These are phyloP conservation scores for Fusarium torreyae DNA, from an alignment of 2,329 filamentous ascomycete genomes.

Conservation along the genomic window DNA sequence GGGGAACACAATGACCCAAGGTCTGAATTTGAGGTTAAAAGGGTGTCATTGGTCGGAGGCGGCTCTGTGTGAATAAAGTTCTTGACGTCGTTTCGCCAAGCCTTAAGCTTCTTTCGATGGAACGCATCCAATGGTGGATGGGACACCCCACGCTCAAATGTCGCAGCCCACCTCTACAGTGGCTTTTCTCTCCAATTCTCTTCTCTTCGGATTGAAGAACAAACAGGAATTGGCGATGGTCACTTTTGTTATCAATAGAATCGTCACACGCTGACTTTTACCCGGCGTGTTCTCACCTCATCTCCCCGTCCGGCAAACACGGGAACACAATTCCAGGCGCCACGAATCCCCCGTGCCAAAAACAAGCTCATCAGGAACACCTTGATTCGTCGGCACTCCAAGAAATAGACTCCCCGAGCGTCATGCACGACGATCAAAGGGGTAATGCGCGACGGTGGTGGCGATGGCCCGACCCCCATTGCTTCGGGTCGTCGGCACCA, in stretches of 20 bases:
- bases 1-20: background rate
- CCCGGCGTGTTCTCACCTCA: slow-evolving; percentile 1
- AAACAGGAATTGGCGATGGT: too few relatives aligned
- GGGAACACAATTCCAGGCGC: slow-evolving; percentile 1
- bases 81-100: slow-evolving; percentile 17
- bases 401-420: slow-evolving; percentile 33
- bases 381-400: slow-evolving; percentile 36
- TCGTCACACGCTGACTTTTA: background rate
- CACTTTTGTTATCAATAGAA: background rate
- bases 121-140: slow-evolving; percentile 5
- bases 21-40: background rate
- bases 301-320: background rate
- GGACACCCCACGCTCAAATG: slow-evolving; percentile 9
- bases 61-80: slow-evolving; percentile 7
- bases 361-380: slow-evolving; percentile 31
- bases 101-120: slow-evolving; percentile 18
- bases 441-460: slow-evolving; percentile 42
- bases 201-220: background rate
- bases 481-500: slow-evolving; percentile 46
- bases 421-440: slow-evolving; percentile 43
- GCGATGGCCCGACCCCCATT: slow-evolving; percentile 41
- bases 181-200: background rate
- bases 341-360: slow-evolving; percentile 15
- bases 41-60: slow-evolving; percentile 11
- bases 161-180: slow-evolving; percentile 1